Evolutionary conservation across 140 eudicot genomes (phyloP).

Genomic region (Flaveria floridana): DNA sequence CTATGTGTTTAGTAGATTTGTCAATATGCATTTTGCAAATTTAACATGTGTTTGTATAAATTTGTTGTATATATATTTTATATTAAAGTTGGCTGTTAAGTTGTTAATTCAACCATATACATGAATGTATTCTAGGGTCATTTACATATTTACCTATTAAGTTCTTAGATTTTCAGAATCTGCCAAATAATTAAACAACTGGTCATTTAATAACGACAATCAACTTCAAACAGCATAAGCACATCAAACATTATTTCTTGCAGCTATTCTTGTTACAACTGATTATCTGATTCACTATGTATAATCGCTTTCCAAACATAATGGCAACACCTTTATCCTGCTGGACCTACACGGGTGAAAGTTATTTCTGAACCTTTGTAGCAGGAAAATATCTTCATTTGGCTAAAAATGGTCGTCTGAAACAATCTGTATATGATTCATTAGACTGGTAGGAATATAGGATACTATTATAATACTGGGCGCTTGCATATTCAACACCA

Average conservation of each 20-base stretch:
- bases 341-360: background rate
- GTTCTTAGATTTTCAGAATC: background rate
- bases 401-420: background rate
- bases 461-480: background rate
- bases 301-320: background rate
- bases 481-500: slow-evolving; percentile 19
- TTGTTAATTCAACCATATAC: background rate
- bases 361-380: background rate
- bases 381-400: background rate
- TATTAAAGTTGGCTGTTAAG: background rate
- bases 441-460: background rate
- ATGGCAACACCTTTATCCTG: background rate
- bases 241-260: background rate
- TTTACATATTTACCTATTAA: too few species aligned
- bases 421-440: background rate
- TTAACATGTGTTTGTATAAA: background rate
- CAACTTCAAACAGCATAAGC: background rate
- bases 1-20: background rate
- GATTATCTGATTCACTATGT: background rate
- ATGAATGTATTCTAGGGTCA: background rate
- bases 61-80: background rate
- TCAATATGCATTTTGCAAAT: background rate
- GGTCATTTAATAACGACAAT: background rate
- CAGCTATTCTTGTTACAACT: background rate
- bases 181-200: background rate